Base-by-base conservation (phyloP, 225 moss, liverwort and hornwort species). In the Pseudisothecium myosuroides region DNA sequence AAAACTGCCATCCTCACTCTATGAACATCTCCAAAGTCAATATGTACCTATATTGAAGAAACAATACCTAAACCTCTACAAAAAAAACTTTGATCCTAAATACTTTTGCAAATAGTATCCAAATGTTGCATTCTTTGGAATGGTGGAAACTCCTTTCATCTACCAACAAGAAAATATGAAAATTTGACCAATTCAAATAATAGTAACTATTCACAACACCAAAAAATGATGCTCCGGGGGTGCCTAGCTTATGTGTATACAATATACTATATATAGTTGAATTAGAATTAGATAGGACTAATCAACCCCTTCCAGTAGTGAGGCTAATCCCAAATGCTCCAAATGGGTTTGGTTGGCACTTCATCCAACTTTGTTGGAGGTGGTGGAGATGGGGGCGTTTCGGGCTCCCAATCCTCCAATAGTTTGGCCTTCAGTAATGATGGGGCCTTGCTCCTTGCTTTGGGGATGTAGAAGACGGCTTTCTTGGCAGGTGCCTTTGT, bases 351-450 rank as follows among this genome's bases (percentile, higher is more conserved):
- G 6, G 4, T 74, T 47, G 32, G 32, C 34, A 32, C 32, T 7
- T 32, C 32, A 2, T 20, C 7, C 0, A 0, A 32, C 31, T 75
- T 75, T 4, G 4, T 32, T 75, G 27, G 9, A 3, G 27, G 7
- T 50, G 50, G 19, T 31, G 20, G 13, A 2, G 21, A 12, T 75
- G 75, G 76, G 1, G 32, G 50, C 7, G 0, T 12, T 21, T 4
- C 1, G 0, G 12, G 21, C 7, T 76, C 2, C 12, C 32, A 76
- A 76, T 76, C 50, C 21, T 76, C 76, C 32, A 5, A 76, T 20
- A 50, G 32, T 12, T 76, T 50, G 50, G 34, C 76, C 12, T 76
- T 49, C 20, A 76, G 32, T 76, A 50, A 50, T 7, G 32, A 49
- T 50, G 50, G 76, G 12, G 32, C 6, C 5, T 32, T 50, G 32